Base-by-base conservation (phyloP, 192 early-diverging fungal genomes). In the Coemansia sp. region DNA sequence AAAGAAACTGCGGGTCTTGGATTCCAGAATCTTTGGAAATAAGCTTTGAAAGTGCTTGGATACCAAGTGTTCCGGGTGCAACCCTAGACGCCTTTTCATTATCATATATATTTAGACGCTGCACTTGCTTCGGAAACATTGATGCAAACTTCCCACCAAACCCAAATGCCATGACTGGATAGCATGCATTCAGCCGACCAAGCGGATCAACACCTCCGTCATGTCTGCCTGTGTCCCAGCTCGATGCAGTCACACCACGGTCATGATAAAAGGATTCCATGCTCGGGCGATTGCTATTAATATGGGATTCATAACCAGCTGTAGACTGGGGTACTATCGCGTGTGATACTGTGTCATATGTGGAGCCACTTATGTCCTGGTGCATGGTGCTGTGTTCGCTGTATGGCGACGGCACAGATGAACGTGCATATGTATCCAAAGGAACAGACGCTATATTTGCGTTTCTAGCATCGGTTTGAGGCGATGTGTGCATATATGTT, bases 91-190 rank as follows among this genome's bases (percentile, higher is more conserved):
- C 74, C 21, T 70, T 76, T 60, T 65, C 70, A 23, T 67, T 65
- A 18, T 76, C 68, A 41, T 83, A 71, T 13, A 74, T 69, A 48
- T 76, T 84, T 47, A 87, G 81, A 48, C 84, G 76, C 80, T 89
- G 85, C 9, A 89, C 86, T 16, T 78, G 73, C 26, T 76, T 84
- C 54, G 91, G 91, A 67, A 91, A 90, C 70, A 88, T 88, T 5
- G 85, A 85, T 50, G 86, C 75, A n/a, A 92, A 68, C 54, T 84
- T 78, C 32, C 91, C 91, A 61, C 91, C 91, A 81, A 92, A 90
- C n/a, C 91, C 91, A 75, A 92, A 91, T 0, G 89, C 77, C 16
- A 87, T 76, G 32, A 92, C 60, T 4, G 91, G 91, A 37, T 83
- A 37, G n/a, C 74, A 65, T 12, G 74, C 74, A 4, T 39, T 53